A percentile compares a stretch with the other conserved stretches of the same genome.
Conservation (phyloP, 192 early-diverging fungal species). For the Backusella mclennaniae region DNA sequence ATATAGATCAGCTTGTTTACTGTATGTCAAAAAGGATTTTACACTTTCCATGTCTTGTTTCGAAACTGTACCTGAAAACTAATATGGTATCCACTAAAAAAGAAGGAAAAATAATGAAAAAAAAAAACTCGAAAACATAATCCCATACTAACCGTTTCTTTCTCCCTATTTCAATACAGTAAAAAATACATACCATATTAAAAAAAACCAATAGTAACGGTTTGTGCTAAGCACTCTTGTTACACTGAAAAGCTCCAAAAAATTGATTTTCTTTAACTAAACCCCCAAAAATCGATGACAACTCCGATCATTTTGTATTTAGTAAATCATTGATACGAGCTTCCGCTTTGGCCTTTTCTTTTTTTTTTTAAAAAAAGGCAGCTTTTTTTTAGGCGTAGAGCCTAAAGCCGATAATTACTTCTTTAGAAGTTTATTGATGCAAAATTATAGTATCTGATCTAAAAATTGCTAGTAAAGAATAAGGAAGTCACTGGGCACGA, state of each 20-base stretch:
- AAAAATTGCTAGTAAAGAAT: conserved; percentile 4
- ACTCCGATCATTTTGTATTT: neutral
- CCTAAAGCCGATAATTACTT: neutral
- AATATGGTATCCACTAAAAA: neutral
- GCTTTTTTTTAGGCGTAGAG: neutral
- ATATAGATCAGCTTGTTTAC: neutral
- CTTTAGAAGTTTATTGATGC: neutral
- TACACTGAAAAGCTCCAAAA: neutral
- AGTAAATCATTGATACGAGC: neutral
- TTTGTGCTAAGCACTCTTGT: neutral
- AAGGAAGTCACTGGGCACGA: neutral
- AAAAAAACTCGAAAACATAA: neutral
- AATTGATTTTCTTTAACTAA: neutral
- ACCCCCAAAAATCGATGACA: neutral
- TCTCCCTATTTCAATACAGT: neutral
- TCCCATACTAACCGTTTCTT: conserved; percentile 1
- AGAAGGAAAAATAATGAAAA: neutral
- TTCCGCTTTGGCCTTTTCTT: neutral
- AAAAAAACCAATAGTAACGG: neutral
- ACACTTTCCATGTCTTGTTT: neutral
- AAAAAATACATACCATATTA: neutral
- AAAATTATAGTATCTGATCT: neutral
- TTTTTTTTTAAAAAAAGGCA: neutral
- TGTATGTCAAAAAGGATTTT: neutral
- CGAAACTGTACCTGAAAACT: neutral